Percentiles rank a stretch among this genome's conserved stretches.
These are phyloP conservation scores for Pseudogymnoascus destructans DNA, from an alignment of 2,329 filamentous ascomycete species.

Conservation along the genomic window DNA sequence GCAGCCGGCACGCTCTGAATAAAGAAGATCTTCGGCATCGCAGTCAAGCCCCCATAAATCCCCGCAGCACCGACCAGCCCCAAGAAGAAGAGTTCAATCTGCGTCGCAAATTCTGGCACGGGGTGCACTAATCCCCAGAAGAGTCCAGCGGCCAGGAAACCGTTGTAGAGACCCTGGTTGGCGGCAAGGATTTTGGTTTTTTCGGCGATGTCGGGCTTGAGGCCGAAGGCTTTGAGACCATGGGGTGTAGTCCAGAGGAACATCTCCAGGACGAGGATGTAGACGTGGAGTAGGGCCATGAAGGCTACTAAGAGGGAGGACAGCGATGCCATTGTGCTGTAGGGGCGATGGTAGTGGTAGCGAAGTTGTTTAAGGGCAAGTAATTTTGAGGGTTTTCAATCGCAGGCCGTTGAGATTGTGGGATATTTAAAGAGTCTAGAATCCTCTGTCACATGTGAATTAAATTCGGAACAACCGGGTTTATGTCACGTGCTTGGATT, in stretches of 20 bases:
- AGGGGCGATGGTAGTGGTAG: not conserved
- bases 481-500: not conserved
- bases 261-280: conserved; percentile 38
- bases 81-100: conserved; percentile 37
- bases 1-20: conserved; percentile 31
- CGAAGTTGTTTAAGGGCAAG: not conserved
- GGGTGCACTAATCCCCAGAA: conserved; percentile 36
- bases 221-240: conserved; percentile 33
- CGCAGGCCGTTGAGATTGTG: not conserved
- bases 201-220: conserved; percentile 33
- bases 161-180: conserved; percentile 41
- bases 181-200: conserved; percentile 34
- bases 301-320: conserved; percentile 27
- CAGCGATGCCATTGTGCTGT: conserved; percentile 25
- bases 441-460: not conserved
- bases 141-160: conserved; percentile 38
- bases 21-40: conserved; percentile 30
- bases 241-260: conserved; percentile 36
- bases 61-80: conserved; percentile 34
- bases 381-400: not conserved
- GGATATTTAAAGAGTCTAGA: not conserved
- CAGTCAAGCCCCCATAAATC: conserved; percentile 32
- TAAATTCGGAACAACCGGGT: not conserved
- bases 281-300: conserved; percentile 33
- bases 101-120: conserved; percentile 28